Conservation (phyloP, 768 basidiomycete genomes). For the Nevesoporus exiguus region DNA sequence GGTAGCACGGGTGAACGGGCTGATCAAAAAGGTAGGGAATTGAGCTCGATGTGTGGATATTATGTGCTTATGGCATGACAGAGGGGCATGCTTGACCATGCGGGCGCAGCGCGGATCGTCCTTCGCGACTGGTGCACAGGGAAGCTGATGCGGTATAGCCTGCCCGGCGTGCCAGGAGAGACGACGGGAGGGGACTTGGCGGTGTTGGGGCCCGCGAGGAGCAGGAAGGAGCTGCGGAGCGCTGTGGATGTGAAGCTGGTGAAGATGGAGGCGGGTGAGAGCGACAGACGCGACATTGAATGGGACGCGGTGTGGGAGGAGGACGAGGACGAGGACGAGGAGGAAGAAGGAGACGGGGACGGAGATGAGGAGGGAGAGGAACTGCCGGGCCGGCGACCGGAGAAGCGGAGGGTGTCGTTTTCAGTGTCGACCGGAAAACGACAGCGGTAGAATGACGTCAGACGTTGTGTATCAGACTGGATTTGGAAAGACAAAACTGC, state of each 20-base stretch:
- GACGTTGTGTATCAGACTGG: slow-evolving; percentile 16
- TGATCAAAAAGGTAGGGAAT: slow-evolving; percentile 68
- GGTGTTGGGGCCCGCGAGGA: slow-evolving; percentile 45
- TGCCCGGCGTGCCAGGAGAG: slow-evolving; percentile 36
- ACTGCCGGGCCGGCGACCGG: slow-evolving; percentile 38
- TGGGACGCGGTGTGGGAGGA: slow-evolving; percentile 38
- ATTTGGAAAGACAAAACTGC: slow-evolving; percentile 22
- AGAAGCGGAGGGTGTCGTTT: slow-evolving; percentile 51
- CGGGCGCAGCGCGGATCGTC: slow-evolving; percentile 71
- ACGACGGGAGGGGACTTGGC: slow-evolving; percentile 40
- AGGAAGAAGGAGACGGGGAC: slow-evolving; percentile 29
- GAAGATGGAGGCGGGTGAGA: slow-evolving; percentile 39
- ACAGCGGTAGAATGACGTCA: slow-evolving; percentile 19
- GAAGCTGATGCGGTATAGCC: slow-evolving; percentile 69
- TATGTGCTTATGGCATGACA: slow-evolving; percentile 30
- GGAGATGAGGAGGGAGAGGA: slow-evolving; percentile 44
- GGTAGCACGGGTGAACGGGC: slow-evolving; percentile 68
- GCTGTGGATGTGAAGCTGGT: slow-evolving; percentile 52
- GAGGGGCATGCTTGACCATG: slow-evolving; percentile 70
- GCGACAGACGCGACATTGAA: slow-evolving; percentile 42
- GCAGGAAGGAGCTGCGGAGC: slow-evolving; percentile 69
- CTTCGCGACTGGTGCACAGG: slow-evolving; percentile 83
- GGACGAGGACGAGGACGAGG: slow-evolving; percentile 34
- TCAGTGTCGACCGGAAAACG: slow-evolving; percentile 25
- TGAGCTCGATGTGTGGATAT: background rate